Evolutionary conservation across 768 basidiomycete genomes (phyloP).

Genomic region (Pisolithus sp.): DNA sequence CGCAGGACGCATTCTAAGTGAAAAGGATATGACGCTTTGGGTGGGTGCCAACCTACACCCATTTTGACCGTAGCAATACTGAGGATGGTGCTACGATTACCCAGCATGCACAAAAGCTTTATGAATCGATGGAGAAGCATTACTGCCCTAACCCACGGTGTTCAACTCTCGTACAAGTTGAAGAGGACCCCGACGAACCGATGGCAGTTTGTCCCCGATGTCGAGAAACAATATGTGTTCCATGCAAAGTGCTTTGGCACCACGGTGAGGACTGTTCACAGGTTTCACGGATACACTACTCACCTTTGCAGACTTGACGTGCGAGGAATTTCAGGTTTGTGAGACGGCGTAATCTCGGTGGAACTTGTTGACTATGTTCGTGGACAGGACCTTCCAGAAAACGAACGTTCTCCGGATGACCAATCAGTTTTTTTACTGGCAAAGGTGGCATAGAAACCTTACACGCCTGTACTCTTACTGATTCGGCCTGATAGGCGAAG

Average conservation of each 20-base stretch:
- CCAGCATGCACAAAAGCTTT: constrained; percentile 31
- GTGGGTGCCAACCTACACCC: constrained; percentile 12
- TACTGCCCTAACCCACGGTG: constrained; percentile 36
- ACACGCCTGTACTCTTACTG: neutral
- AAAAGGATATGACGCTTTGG: constrained; percentile 31
- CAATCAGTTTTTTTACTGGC: constrained; percentile 28
- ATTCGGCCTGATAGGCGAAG: constrained; percentile 20
- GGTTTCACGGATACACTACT: neutral
- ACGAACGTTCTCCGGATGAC: constrained; percentile 35
- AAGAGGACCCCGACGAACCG: constrained; percentile 29
- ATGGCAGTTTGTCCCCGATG: constrained; percentile 32
- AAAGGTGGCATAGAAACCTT: constrained; percentile 18
- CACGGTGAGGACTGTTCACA: constrained; percentile 16
- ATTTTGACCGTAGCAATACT: neutral
- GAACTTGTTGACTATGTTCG: neutral
- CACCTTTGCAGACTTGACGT: constrained; percentile 18
- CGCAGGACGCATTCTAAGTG: constrained; percentile 26
- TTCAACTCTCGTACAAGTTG: constrained; percentile 29
- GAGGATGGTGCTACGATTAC: neutral
- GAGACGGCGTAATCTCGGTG: neutral
- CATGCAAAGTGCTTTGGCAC: constrained; percentile 33
- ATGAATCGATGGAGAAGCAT: constrained; percentile 29
- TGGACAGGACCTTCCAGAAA: constrained; percentile 28
- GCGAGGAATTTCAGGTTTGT: constrained; percentile 27
- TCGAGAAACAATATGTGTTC: constrained; percentile 27